Base-by-base conservation (phyloP, 192 early-diverging fungal genomes). In the Rhizophagus sp. region DNA sequence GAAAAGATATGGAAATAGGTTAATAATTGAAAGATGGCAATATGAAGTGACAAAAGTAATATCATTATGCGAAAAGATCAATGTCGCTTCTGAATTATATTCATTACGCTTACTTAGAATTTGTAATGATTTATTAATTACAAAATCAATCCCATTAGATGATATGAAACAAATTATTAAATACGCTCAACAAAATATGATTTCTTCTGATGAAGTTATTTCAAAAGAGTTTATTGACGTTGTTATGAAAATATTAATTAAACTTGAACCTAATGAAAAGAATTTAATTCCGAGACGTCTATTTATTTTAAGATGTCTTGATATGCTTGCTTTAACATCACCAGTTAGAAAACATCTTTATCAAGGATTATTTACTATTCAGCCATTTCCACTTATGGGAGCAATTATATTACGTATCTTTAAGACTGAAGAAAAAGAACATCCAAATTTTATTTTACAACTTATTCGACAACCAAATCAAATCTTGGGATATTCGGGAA, bases 61-160 rank as follows among this genome's bases (percentile, higher is more conserved):
- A 8, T 49, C 74, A 27, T 52, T 81, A 19, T 57, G 80, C 33
- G 12, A 27, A 39, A 39, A 67, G 30, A 34, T 81, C 13, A 65
- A 61, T 3, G 13, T 13, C 44, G 36, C 24, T n/a, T 27, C n/a
- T 5, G 5, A 22, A 27, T 24, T 19, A 50, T 4, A 6, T 8
- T 49, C 19, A 10, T 27, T 81, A 15, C 75, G 63, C 34, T 9
- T 81, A 27, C 27, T 81, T 17, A 8, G 52, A 25, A 57, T 78
- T 41, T 64, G 27, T 47, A 64, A 81, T 77, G 80, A 81, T 65
- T 19, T 81, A 39, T 24, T 75, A 30, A 76, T 63, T 8, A 77
- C 33, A n/a, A 17, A 67, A 76, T 71, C 50, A 11, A 64, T 81
- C 33, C n/a, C 62, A 41, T 27, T 62, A 30, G 19, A 25, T 24